A percentile compares a stretch with the other conserved stretches of the same genome.
These are phyloP conservation scores for Meredithiella fracta DNA, from an alignment of 2,329 filamentous ascomycete genomes.

Conservation along the genomic window DNA sequence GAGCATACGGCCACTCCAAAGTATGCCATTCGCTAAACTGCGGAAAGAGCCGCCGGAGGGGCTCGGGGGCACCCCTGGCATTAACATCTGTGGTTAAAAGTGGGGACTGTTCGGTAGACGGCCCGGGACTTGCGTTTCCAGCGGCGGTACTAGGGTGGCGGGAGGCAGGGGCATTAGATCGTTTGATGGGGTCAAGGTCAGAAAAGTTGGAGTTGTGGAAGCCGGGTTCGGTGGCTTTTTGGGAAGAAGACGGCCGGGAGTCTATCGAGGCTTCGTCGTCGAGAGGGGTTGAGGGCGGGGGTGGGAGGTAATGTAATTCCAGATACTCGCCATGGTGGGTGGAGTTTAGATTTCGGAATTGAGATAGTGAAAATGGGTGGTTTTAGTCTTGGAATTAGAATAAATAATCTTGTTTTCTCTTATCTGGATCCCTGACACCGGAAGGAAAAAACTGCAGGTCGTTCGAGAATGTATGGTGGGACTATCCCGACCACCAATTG, in stretches of 20 bases:
- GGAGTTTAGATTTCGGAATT: background rate
- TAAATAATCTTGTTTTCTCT: background rate
- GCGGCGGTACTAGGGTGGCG: background rate
- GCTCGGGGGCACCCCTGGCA: background rate
- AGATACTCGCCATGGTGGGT: background rate
- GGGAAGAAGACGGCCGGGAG: background rate
- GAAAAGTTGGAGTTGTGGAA: background rate
- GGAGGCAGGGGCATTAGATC: background rate
- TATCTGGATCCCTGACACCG: background rate
- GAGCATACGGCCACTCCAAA: background rate
- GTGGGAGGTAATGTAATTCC: background rate
- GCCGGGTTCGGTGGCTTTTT: background rate
- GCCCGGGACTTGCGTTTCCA: background rate
- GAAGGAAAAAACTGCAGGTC: background rate
- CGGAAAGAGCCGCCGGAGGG: too few relatives aligned
- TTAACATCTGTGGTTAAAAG: background rate
- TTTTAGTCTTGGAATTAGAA: background rate
- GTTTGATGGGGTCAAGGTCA: background rate
- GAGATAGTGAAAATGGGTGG: background rate
- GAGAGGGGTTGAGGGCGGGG: background rate
- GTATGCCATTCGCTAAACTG: background rate
- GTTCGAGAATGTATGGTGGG: background rate
- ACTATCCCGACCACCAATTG: background rate
- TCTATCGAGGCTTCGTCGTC: constrained; percentile 2
- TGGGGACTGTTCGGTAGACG: constrained; percentile 13